These are phyloP conservation scores for Chloranthus sessilifolius DNA, from an alignment of 164 flowering plant species.

Conservation along the genomic window DNA sequence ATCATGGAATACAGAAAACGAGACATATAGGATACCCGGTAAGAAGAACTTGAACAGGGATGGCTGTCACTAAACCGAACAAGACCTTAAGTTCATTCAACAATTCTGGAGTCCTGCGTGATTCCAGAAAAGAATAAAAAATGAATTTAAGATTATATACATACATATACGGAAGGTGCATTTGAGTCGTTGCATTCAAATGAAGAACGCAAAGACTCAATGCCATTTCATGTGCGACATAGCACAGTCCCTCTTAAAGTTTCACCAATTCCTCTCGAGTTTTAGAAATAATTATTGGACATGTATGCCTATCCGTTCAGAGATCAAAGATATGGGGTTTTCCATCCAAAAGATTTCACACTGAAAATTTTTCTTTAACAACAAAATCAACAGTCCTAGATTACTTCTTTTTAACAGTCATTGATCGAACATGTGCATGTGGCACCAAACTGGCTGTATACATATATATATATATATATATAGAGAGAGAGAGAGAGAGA, in stretches of 20 bases:
- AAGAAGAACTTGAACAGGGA: constrained; percentile 72
- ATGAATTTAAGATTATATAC: neutral
- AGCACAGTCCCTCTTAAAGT: neutral
- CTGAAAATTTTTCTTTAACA: too few species aligned
- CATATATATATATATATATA: too few species aligned
- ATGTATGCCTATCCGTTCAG: neutral
- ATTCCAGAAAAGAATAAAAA: neutral
- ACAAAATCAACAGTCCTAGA: too few species aligned
- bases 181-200: neutral
- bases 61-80: constrained; percentile 37
- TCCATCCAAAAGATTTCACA: too few species aligned
- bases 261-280: neutral
- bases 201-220: neutral
- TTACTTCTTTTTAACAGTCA: too few species aligned
- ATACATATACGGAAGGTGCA: neutral
- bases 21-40: constrained; percentile 42
- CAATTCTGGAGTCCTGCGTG: constrained; percentile 56
- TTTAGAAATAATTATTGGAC: neutral
- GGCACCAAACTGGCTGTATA: too few species aligned
- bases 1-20: neutral
- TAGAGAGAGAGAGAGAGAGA: too few species aligned
- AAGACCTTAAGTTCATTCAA: constrained; percentile 44
- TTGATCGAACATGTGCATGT: too few species aligned
- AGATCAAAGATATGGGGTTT: too few species aligned
- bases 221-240: too few species aligned